Percentiles rank a stretch among this genome's conserved stretches.
These are phyloP conservation scores for Phyllosticta capitalensis DNA, from an alignment of 2,329 filamentous ascomycete species.

Conservation along the genomic window DNA sequence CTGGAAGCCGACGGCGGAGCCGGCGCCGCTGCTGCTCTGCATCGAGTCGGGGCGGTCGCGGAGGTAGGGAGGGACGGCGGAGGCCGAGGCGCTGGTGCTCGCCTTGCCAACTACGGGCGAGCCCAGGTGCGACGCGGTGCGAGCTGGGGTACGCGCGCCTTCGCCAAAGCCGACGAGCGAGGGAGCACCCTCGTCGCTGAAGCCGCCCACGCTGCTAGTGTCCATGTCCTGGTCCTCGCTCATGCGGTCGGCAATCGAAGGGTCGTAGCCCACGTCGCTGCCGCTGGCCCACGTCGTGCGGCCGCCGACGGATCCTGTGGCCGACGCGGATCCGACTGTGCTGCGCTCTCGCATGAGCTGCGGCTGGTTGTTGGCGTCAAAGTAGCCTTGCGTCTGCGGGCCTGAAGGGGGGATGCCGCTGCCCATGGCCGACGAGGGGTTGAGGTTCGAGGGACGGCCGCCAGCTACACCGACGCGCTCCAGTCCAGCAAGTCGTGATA, in stretches of 20 bases:
- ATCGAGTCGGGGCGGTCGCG: slow-evolving; percentile 19
- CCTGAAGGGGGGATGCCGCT: slow-evolving; percentile 31
- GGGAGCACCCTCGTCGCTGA: slow-evolving; percentile 80
- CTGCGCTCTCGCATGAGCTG: slow-evolving; percentile 63
- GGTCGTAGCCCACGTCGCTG: slow-evolving; percentile 47
- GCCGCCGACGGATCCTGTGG: slow-evolving; percentile 67
- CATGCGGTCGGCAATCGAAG: slow-evolving; percentile 51
- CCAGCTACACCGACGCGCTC: slow-evolving; percentile 76
- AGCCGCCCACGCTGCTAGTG: slow-evolving; percentile 59
- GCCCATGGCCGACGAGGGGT: slow-evolving; percentile 37
- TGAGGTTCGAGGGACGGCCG: slow-evolving; percentile 34
- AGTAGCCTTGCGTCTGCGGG: slow-evolving; percentile 52
- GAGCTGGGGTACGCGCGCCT: slow-evolving; percentile 55
- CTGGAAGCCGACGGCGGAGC: slow-evolving; percentile 26
- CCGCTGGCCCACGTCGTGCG: slow-evolving; percentile 59
- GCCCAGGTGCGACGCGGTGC: slow-evolving; percentile 48
- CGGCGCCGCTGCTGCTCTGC: slow-evolving; percentile 20
- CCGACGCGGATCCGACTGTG: slow-evolving; percentile 84
- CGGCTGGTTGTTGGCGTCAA: slow-evolving; percentile 63
- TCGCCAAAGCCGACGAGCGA: slow-evolving; percentile 89
- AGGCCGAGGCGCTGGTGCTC: slow-evolving; percentile 20
- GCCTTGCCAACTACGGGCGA: slow-evolving; percentile 58
- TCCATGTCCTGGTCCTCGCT: slow-evolving; percentile 55
- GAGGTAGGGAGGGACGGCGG: slow-evolving; percentile 3
- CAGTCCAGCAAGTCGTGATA: slow-evolving; percentile 86